These are phyloP conservation scores for Plantago lanceolata DNA, from an alignment of 305 asterid genomes.

Conservation along the genomic window DNA sequence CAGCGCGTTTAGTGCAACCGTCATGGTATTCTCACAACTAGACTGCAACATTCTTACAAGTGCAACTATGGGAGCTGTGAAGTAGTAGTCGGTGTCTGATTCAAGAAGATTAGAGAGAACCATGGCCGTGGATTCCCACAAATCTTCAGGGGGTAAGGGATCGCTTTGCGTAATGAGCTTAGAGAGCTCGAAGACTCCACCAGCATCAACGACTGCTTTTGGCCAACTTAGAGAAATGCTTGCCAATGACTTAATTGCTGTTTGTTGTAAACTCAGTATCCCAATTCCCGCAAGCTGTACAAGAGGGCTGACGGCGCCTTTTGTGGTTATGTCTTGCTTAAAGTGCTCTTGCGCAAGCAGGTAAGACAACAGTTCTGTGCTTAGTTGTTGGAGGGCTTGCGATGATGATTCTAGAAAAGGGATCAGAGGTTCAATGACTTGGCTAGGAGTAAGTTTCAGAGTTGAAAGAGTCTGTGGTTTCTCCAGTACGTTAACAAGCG, in stretches of 20 bases:
- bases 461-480: constrained; percentile 70
- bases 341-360: constrained; percentile 80
- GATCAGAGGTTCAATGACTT: constrained; percentile 72
- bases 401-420: constrained; percentile 73
- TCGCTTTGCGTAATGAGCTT: constrained; percentile 70
- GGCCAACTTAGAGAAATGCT: constrained; percentile 78
- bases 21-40: constrained; percentile 40
- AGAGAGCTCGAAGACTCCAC: constrained; percentile 77
- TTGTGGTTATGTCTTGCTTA: constrained; percentile 73
- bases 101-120: constrained; percentile 66
- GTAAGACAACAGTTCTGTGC: constrained; percentile 71
- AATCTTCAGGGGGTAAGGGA: constrained; percentile 61
- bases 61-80: constrained; percentile 54
- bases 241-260: constrained; percentile 74
- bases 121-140: constrained; percentile 76
- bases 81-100: constrained; percentile 52
- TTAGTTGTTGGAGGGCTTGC: constrained; percentile 84
- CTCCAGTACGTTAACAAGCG: constrained; percentile 83
- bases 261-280: constrained; percentile 62
- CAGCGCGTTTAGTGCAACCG: constrained; percentile 60
- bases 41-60: constrained; percentile 76
- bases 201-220: constrained; percentile 74
- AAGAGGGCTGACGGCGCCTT: constrained; percentile 76
- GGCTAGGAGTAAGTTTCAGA: constrained; percentile 66
- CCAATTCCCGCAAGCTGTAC: constrained; percentile 81